Base-by-base conservation (phyloP, 768 basidiomycete species). In the Fomitopsis pulvina region DNA sequence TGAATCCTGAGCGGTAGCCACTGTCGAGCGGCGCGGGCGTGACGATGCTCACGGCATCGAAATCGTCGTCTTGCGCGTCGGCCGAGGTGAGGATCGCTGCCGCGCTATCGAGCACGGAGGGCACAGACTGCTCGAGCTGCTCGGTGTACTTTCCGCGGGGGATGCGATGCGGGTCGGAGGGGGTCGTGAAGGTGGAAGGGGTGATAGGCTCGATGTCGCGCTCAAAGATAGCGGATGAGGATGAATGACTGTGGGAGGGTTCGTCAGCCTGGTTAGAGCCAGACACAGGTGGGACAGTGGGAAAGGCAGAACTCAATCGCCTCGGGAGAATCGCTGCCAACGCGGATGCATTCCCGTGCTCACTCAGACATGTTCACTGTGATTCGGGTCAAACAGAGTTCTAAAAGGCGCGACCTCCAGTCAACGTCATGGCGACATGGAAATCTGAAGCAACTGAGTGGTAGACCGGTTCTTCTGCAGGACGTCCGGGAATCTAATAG, bases 191-290 rank as follows among this genome's bases (percentile, higher is more conserved):
- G 63, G 56, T 58, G 67, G 65, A 45, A 49, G 66, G 52, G 60
- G 75, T 28, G 68, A 75, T 57, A 63, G 83, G 83, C 57, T 92
- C 91, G 55, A 94, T 91, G 63, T 94, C 91, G 29, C 91, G 81
- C 67, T 94, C 91, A 52, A 94, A 94, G 50, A 93, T 94, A 30
- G 91, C 90, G 0, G 89, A 92, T 0, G 87, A 88, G 0, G 87
- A 88, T 0, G 88, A 92, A 59, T 87, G 80, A 45, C 68, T 71
- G 56, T 48, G 55, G 16, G 47, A n/a, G n/a, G 43, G 22, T 12
- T 44, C 20, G 40, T 41, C 40, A 41, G 40, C 11, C 12, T 20
- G 18, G 40, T 9, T 9, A 9, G 32, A 9, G 32, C 9, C n/a
- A 34, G 10, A 34, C 9, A n/a, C 10, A 9, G n/a, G 32, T 9